Evolutionary conservation across 768 basidiomycete species (phyloP), one percentile per base, ranked within the genome.

Genomic region (Pilatotrama ljubarskyi): DNA sequence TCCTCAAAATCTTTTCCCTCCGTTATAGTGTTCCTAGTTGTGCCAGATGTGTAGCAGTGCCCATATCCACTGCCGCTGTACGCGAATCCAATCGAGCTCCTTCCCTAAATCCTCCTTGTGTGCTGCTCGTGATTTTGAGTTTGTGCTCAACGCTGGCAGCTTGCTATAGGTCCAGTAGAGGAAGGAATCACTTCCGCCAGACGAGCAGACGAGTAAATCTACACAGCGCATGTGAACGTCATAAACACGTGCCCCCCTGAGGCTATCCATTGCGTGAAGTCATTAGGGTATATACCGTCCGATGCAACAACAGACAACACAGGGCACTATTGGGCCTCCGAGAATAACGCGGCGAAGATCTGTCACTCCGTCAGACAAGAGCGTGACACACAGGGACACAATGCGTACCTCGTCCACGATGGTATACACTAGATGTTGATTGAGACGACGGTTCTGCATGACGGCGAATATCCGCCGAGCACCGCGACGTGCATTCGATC

Each of bases 391-490:
- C 20, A 41, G n/a, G 50, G 13, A n/a, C 54, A 38, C 40, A 44
- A 6, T 7, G 20, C 20, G 15, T 22, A 95, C 95, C 84, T 98
- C 96, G 64, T 98, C 95, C 25, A 93, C 75, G 54, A 97, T 83
- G 37, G 85, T 91, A 70, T 97, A 91, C 15, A 87, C 82, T 54
- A 98, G 86, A 70, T 97, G 95, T 69, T 96, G 93, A 72, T 96
- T 97, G 32, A 98, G 78, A n/a, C 96, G 84, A 47, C 87, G 83
- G 70, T 98, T 97, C 74, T 99, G 97, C 42, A 98, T 71, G 1
- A 96, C 93, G 5, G 94, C 88, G 71, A 98, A 98, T 61, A 97
- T 91, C 49, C 94, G 82, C 40, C 94, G 82, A 9, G 96, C 95
- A 15, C 95, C 97, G 42, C 95, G 82, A 13, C 95, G 85, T 17